Base-by-base conservation (phyloP, 768 basidiomycete species). In the Sporobolomyces phaffii region DNA sequence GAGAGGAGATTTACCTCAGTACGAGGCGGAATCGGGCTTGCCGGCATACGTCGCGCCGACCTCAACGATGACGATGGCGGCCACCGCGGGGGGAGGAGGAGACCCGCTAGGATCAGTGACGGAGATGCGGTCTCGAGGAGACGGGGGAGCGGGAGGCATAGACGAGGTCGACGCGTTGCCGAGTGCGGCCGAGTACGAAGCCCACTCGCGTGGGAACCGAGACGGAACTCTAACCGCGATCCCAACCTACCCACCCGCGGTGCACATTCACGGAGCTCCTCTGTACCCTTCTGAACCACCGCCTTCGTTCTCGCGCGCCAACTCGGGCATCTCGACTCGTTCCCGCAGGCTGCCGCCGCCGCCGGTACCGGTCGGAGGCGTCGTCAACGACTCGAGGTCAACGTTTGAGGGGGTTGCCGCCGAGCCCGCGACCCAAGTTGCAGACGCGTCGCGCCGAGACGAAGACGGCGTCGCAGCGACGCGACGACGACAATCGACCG, bases 141-240 rank as follows among this genome's bases (percentile, higher is more conserved):
- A 41, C 8, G 26, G 40, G 31, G 10, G 5, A 11, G 29, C 13
- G 15, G 29, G 24, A 47, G 41, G 31, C 20, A 43, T 10, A 10
- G 56, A 58, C 43, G 56, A 58, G n/a, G 43, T 58, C 26, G 56
- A 58, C n/a, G 40, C 38, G 8, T n/a, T 58, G 18, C 56, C 56
- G 7, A 45, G 17, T 20, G 56, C 56, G 9, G 56, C 56, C 10
- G 56, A 58, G 17, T 58, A 58, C 43, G 56, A 58, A 58, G 56
- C 56, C 2, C 31, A 45, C 6, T 58, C 56, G 31, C 41, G 56
- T 20, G 56, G 13, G 22, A 22, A 22, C 5, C 41, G 56, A 58
- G 56, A 58, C 33, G 56, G 43, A 29, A 15, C 54, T n/a, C n/a
- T n/a, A 28, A 56, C 5, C 40, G 15, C 5, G 13, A 15, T 31